These are phyloP conservation scores for Ophiorrhiza pumila DNA, from an alignment of 257 asterid species.

Conservation along the genomic window DNA sequence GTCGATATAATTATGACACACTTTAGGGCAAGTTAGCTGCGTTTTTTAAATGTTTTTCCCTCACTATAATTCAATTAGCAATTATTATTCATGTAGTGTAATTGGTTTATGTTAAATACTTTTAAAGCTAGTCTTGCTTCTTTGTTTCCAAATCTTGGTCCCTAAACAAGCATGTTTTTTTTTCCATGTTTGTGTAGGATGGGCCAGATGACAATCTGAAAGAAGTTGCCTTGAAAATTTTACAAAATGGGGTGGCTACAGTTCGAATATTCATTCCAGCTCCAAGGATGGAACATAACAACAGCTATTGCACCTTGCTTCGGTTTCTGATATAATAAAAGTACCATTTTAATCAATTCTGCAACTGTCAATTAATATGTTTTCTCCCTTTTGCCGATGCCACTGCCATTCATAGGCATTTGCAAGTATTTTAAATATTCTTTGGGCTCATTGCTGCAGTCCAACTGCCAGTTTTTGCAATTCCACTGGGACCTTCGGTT, in stretches of 20 bases:
- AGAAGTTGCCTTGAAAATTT: constrained; percentile 71
- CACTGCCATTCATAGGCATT: constrained; percentile 54
- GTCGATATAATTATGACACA: background rate
- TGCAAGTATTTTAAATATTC: constrained; percentile 79
- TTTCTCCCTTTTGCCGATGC: constrained; percentile 5
- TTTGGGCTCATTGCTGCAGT: constrained; percentile 64
- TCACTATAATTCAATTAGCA: background rate
- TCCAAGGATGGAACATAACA: constrained; percentile 65
- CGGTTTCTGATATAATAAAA: constrained; percentile 76
- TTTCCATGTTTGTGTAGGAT: constrained; percentile 45
- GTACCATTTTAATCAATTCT: constrained; percentile 34
- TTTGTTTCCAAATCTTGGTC: constrained; percentile 4
- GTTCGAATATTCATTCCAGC: constrained; percentile 71
- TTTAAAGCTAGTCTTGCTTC: background rate
- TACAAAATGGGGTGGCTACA: constrained; percentile 68
- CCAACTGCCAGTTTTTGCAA: constrained; percentile 60
- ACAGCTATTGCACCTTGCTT: constrained; percentile 75
- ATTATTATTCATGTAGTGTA: background rate
- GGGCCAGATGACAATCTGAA: constrained; percentile 88
- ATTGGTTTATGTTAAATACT: background rate
- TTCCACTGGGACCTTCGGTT: constrained; percentile 87
- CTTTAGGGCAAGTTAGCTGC: background rate
- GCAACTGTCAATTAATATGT: background rate
- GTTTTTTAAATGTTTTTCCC: background rate
- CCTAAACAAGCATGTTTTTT: background rate